Percentiles rank a stretch among this genome's conserved stretches.
Evolutionary conservation across 306 rosid species (phyloP).

Genomic region (Acacia confusa): DNA sequence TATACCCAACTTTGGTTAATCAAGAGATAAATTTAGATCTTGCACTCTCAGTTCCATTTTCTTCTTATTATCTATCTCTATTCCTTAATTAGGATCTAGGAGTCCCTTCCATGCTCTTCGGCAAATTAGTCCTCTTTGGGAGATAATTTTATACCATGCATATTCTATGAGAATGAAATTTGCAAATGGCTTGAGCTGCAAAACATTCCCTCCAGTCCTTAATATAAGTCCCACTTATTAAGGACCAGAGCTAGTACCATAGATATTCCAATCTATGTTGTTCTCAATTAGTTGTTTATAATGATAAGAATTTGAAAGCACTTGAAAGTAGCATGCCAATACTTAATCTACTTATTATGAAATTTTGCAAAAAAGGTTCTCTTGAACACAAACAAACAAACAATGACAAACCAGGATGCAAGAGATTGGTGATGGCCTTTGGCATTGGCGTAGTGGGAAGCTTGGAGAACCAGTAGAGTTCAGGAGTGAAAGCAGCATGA

Average conservation of each 20-base stretch:
- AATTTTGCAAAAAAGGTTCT: background rate
- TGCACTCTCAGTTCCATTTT: background rate
- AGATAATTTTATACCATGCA: background rate
- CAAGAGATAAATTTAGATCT: background rate
- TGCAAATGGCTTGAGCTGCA: background rate
- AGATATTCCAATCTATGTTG: too few species aligned
- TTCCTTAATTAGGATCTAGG: background rate
- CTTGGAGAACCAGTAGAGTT: conserved; percentile 64
- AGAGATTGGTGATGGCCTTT: conserved; percentile 51
- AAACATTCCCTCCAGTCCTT: too few species aligned
- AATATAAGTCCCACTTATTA: too few species aligned
- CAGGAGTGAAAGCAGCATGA: conserved; percentile 61
- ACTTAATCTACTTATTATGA: background rate
- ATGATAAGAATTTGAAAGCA: background rate
- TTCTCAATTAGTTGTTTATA: background rate
- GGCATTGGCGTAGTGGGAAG: conserved; percentile 67
- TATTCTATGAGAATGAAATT: background rate
- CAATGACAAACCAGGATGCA: conserved; percentile 49
- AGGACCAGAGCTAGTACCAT: too few species aligned
- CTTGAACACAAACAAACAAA: background rate
- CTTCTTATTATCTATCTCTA: background rate
- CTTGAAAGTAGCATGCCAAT: too few species aligned
- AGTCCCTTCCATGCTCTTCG: background rate
- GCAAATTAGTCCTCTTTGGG: background rate
- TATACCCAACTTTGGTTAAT: background rate